Percentiles rank a stretch among this genome's conserved stretches.
phyloP scores from a whole-genome alignment of 352 stramenopile genomes.

The Phytopythium chamaehyphon region DNA sequence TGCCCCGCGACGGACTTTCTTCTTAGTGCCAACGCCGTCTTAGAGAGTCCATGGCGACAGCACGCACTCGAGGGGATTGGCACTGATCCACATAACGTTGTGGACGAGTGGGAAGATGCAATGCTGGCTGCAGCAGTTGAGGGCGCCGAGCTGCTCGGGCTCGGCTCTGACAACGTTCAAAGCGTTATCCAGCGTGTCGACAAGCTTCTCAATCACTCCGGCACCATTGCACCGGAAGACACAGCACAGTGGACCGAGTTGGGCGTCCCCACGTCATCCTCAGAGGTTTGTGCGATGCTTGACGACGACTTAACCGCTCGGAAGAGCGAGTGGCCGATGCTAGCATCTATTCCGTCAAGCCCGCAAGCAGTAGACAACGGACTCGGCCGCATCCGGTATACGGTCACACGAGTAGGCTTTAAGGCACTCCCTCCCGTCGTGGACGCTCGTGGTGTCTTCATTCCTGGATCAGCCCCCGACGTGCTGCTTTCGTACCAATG shows the following conservation, averaged over 20 bases:
- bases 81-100: neutral
- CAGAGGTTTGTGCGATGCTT: neutral
- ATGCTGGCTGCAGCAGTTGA: conserved; percentile 8
- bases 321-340: conserved; percentile 4
- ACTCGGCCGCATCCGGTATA: conserved; percentile 26
- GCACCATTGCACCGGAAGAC: too few relatives aligned
- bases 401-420: conserved; percentile 29
- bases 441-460: conserved; percentile 27
- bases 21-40: conserved; percentile 27
- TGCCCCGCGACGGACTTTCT: conserved; percentile 47
- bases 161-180: conserved; percentile 4
- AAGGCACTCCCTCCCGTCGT: conserved; percentile 27
- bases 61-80: conserved; percentile 3
- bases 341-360: conserved; percentile 14
- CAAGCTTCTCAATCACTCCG: conserved; percentile 4
- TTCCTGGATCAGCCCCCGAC: conserved; percentile 35
- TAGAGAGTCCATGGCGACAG: conserved; percentile 12
- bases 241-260: conserved; percentile 10
- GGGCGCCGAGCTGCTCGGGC: conserved; percentile 14
- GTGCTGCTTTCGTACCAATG: conserved; percentile 65
- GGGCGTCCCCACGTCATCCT: conserved; percentile 11
- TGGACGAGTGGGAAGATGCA: neutral
- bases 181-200: conserved; percentile 9
- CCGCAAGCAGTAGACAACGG: conserved; percentile 13
- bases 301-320: neutral